Base-by-base conservation (phyloP, 768 basidiomycete genomes). In the Coprinopsis strossmayeri region DNA sequence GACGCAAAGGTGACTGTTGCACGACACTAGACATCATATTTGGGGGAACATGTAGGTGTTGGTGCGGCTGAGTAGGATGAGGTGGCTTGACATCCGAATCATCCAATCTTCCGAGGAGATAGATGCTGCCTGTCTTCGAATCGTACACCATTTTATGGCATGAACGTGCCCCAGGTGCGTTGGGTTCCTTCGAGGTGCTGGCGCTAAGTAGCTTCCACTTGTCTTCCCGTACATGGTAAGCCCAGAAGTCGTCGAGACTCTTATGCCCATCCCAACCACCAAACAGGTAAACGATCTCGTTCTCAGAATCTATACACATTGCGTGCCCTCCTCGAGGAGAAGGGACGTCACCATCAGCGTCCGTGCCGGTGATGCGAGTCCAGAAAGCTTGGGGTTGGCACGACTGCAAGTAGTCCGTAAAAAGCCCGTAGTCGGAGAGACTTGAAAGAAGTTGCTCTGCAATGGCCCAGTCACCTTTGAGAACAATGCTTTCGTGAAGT, bases 81-180 rank as follows among this genome's bases (percentile, higher is more conserved):
- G 23, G 37, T 12, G 18, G n/a, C 23, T 45, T 38, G 32, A 68
- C 64, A 53, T 84, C 82, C 23, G 64, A 66, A 51, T 87, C 84
- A 12, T 71, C 73, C 44, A 88, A 62, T 55, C 83, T 68, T 12
- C 88, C 88, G n/a, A 90, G 64, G 1, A 90, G 58, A 60, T 87
- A 91, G 17, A 91, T 82, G 49, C 69, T 72, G 1, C 82, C 84
- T 0, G 79, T 81, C 61, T 73, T 77, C n/a, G 70, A 66, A 55
- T 90, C 86, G 57, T 87, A 89, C 15, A 78, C 80, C 82, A 89
- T 88, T 66, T 85, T 87, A 58, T 90, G 89, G 57, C 88, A 90
- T 7, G 81, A 81, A 24, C 88, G 71, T 2, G 84, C 72, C 1
- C 78, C 75, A 7, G 88, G 88, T 0, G 85, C 87, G 45, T 84